Base-by-base conservation (phyloP, 2,329 filamentous ascomycete genomes). In the Fusarium drepaniforme region DNA sequence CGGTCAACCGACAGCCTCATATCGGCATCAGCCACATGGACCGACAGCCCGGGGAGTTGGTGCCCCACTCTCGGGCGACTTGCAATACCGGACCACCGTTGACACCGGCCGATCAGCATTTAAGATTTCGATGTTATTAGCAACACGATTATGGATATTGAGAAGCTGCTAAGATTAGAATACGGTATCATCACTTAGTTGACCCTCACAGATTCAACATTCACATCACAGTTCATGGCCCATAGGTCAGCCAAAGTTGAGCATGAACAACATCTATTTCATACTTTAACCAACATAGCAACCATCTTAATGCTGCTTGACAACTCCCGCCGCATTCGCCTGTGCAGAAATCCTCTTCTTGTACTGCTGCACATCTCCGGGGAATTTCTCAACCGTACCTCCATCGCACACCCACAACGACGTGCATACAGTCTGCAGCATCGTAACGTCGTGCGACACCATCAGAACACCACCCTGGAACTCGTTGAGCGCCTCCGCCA, bases 371-470 rank as follows among this genome's bases (percentile, higher is more conserved):
- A 99, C 96, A 79, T 97, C 96, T 38, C 97, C 97, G 71, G 93
- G 92, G 85, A 99, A 99, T 86, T 98, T 96, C 89, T 97, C 95
- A 23, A 99, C 96, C 2, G 93, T 97, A 12, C 97, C 97, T 69
- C 93, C 88, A 83, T 99, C 97, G 81, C 97, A 99, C 73, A 99
- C 96, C 97, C 97, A 99, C 80, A 99, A 86, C 82, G 93, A 97
- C 61, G 89, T 97, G 85, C 97, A 99, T 42, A 99, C 97, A 64
- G 94, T 97, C 87, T 98, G 95, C 83, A 99, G 84, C 95, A 99
- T 98, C 1, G 97, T 98, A 64, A 99, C 97, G 82, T 99, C 97
- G 93, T 99, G 97, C 81, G 94, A 97, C 67, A 99, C 97, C 95
- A 99, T 98, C 79, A 99, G 87, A 66, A 99, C 96, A 83, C 97